phyloP scores from a whole-genome alignment of 768 basidiomycete genomes.

The Nevesoporus exiguus region DNA sequence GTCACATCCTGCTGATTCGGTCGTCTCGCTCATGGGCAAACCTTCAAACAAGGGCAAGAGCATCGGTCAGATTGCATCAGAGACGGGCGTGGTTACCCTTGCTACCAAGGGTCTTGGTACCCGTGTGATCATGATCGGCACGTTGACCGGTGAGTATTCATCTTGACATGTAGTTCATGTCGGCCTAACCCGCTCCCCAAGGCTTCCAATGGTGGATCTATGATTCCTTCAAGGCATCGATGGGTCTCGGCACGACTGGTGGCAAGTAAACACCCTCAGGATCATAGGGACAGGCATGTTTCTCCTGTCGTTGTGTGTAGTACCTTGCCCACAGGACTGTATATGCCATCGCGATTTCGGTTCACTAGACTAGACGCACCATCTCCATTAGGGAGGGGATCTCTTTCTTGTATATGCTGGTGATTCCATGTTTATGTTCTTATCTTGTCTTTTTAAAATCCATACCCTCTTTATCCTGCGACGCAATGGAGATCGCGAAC shows the following conservation, averaged over 20 bases:
- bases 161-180: not conserved
- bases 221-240: constrained; percentile 77
- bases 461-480: not conserved
- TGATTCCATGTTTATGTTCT: not conserved
- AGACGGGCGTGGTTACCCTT: constrained; percentile 61
- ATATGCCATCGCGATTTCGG: constrained; percentile 8
- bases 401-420: not conserved
- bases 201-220: constrained; percentile 97
- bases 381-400: not conserved
- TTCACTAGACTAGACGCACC: constrained; percentile 3
- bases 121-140: constrained; percentile 82
- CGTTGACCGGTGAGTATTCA: constrained; percentile 38
- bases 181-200: constrained; percentile 23
- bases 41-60: constrained; percentile 79
- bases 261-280: constrained; percentile 57
- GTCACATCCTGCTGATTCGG: constrained; percentile 92
- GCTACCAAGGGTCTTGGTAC: constrained; percentile 87
- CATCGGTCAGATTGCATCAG: constrained; percentile 63
- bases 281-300: not conserved
- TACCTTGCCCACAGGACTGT: constrained; percentile 15
- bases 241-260: constrained; percentile 87
- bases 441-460: not conserved
- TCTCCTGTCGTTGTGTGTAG: not conserved
- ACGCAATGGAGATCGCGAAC: not conserved
- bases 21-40: constrained; percentile 94